Percentiles rank a stretch among this genome's conserved stretches.
These are phyloP conservation scores for Canariomyces notabilis DNA, from an alignment of 2,329 filamentous ascomycete genomes.

Conservation along the genomic window DNA sequence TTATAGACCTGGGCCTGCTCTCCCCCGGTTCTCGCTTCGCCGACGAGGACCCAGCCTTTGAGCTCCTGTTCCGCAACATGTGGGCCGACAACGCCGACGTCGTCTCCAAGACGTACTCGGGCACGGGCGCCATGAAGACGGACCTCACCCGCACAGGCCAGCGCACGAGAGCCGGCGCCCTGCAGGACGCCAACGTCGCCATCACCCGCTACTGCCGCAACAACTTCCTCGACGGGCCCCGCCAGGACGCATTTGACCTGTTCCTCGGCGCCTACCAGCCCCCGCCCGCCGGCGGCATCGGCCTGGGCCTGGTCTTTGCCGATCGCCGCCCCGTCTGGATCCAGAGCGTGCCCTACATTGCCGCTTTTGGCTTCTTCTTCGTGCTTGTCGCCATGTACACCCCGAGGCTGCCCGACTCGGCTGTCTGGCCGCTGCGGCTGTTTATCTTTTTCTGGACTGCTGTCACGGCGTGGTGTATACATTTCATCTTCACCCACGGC, in stretches of 20 bases:
- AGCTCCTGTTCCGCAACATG: slow-evolving; percentile 88
- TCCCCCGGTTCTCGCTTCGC: slow-evolving; percentile 70
- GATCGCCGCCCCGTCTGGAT: slow-evolving; percentile 82
- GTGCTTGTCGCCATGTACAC: slow-evolving; percentile 71
- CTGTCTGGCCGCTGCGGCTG: slow-evolving; percentile 74
- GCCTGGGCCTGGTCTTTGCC: slow-evolving; percentile 69
- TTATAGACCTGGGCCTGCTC: slow-evolving; percentile 78
- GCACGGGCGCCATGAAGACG: slow-evolving; percentile 95
- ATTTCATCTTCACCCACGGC: slow-evolving; percentile 78
- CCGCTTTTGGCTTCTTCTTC: slow-evolving; percentile 82
- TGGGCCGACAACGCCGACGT: slow-evolving; percentile 99
- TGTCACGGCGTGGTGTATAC: slow-evolving; percentile 64
- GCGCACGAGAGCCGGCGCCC: slow-evolving; percentile 75
- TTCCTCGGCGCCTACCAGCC: slow-evolving; percentile 86
- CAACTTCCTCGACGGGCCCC: slow-evolving; percentile 89
- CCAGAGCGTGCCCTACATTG: slow-evolving; percentile 87
- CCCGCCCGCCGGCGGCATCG: slow-evolving; percentile 62
- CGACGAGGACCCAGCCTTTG: slow-evolving; percentile 72
- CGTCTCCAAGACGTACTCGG: slow-evolving; percentile 87
- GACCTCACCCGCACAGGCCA: slow-evolving; percentile 93
- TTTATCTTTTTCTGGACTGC: slow-evolving; percentile 75
- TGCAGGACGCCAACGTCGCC: slow-evolving; percentile 85
- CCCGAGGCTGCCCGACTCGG: slow-evolving; percentile 63
- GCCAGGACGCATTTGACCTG: slow-evolving; percentile 92
- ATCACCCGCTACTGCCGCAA: slow-evolving; percentile 86